Evolutionary conservation across 108 stramenopile species (phyloP).

Genomic region (Epipyxis sp.): DNA sequence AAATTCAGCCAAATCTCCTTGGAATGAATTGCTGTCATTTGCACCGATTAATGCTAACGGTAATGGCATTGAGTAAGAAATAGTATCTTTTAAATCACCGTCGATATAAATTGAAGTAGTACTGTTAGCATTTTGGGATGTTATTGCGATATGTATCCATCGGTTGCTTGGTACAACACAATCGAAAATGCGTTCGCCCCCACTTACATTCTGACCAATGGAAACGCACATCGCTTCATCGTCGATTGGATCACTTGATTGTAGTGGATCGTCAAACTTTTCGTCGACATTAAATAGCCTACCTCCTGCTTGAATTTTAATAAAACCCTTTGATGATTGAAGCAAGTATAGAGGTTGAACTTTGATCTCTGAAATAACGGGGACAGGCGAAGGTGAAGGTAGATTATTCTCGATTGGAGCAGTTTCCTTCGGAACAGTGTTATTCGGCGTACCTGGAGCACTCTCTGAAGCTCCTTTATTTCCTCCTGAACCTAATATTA

Average conservation of each 20-base stretch:
- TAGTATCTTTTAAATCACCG: neutral
- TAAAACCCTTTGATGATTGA: neutral
- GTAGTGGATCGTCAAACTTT: constrained; percentile 13
- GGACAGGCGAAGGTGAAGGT: too few species aligned
- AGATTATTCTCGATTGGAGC: too few species aligned
- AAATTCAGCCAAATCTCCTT: constrained; percentile 8
- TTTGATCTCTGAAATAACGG: too few species aligned
- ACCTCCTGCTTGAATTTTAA: constrained; percentile 25
- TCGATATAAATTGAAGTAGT: neutral
- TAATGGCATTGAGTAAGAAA: neutral
- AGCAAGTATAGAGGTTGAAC: constrained; percentile 17
- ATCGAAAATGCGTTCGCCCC: neutral
- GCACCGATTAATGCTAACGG: neutral
- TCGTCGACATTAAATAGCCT: neutral
- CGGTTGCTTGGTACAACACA: neutral
- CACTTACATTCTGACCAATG: neutral
- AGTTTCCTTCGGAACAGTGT: too few species aligned
- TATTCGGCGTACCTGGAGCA: too few species aligned
- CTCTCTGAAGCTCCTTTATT: too few species aligned
- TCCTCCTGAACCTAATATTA: too few species aligned
- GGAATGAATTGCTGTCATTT: neutral
- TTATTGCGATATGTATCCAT: constrained; percentile 15
- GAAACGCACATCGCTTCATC: constrained; percentile 9
- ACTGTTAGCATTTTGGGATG: neutral
- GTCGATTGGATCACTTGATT: neutral